Base-by-base conservation (phyloP, 1,284 basidiomycete species). In the Puccinia polysora region DNA sequence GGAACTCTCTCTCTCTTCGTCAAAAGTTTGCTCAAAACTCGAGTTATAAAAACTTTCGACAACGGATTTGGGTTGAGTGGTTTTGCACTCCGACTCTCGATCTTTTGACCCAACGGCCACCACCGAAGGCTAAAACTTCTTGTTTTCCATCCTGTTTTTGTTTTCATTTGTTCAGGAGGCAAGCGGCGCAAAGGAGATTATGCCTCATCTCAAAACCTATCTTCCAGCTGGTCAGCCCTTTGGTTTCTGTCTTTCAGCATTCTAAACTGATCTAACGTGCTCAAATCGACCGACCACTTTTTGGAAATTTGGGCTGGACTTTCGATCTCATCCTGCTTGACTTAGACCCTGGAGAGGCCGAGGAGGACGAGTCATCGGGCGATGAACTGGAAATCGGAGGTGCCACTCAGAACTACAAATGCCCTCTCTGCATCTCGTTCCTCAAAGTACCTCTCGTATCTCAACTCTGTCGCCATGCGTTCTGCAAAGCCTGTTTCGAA, bases 331-430 rank as follows among this genome's bases (percentile, higher is more conserved):
- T n/a, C n/a, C n/a, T n/a, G n/a, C n/a, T 25, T 15, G 36, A 32
- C 32, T 45, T 50, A 60, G 23, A 20, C 3, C 38, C 40, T 20
- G 60, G 49, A 12, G 59, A 72, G 63, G 60, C 49, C 25, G 69
- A 71, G 3, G 47, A 53, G 53, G 58, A 71, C 8, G 56, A 59
- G 1, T 71, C 69, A 5, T 49, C 43, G 10, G 69, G 50, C 7
- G 69, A 71, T 23, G 69, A 71, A 8, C 47, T 72, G 20, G 69
- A 50, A n/a, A 63, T 72, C 14, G 69, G 59, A 4, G 69, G 69
- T 20, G 52, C 59, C 2, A 63, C 25, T 0, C 59, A 72, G 53
- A 72, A 53, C 28, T 63, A 52, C 69, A 72, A 72, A 49, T 72
- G 69, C 55, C 69, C 69, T 34, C 60, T 72, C 14, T 72, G 69